Base-by-base conservation (phyloP, 176 grass and related monocot species). In the Luzula sylvatica region DNA sequence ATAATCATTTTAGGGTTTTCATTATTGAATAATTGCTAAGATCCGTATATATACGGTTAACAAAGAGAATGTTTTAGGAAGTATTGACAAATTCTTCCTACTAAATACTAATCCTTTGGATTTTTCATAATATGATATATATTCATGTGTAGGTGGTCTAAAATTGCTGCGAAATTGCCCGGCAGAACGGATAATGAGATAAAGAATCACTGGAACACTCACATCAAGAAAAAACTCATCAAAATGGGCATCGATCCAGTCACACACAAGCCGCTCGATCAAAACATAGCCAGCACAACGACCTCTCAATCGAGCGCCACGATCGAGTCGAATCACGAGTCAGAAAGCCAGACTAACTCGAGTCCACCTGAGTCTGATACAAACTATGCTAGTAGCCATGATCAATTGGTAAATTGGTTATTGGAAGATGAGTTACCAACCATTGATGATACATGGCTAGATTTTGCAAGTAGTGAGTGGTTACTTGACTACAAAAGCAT, bases 141-240 rank as follows among this genome's bases (percentile, higher is more conserved):
- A 25, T 7, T 38, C 70, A 18, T 44, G 25, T 57, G 52, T 61
- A 94, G 87, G 72, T 94, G 87, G 87, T 94, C 87, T 21, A 94
- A 82, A 53, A 94, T 94, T 61, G 87, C 87, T 42, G 81, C 81
- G 13, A 94, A 94, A 52, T 56, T 94, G 66, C 87, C 87, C 0
- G 87, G 87, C 41, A 77, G 87, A 59, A 94, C 87, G 0, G 87
- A 94, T 68, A 98, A 98, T 42, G 92, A 98, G 56, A 98, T 98
- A 35, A 98, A 98, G 72, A 98, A 98, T 65, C 82, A 90, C 72
- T 98, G 92, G 92, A 98, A 98, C 72, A 98, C 92, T 9, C 92
- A 90, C 75, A 98, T 98, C 60, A 98, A 98, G 81, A 82, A 88
- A 78, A 90, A 98, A 54, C 86, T 98, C 46, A 61, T 94, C 50